A percentile compares a stretch with the other conserved stretches of the same genome.
Conservation (phyloP, 2,329 filamentous ascomycete species). For the Claviceps sp. region DNA sequence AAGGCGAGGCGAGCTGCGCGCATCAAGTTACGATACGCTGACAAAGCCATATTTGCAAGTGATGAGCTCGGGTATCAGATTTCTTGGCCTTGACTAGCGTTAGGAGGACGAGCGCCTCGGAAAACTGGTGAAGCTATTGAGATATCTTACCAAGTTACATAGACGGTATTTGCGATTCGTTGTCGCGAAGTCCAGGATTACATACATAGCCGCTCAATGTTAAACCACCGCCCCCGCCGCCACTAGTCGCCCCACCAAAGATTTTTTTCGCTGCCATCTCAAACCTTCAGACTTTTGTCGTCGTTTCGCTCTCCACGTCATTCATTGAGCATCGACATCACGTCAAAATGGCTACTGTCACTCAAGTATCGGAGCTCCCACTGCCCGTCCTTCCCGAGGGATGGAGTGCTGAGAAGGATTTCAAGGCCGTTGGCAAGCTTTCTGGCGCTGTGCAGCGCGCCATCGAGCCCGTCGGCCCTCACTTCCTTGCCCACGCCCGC, state of each 20-base stretch:
- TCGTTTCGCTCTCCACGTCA: slow-evolving; percentile 8
- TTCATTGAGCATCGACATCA: slow-evolving; percentile 4
- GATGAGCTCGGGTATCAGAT: neutral
- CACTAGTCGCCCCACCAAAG: neutral
- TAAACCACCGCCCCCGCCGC: too few species aligned
- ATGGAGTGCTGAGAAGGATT: slow-evolving; percentile 83
- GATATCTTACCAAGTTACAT: too few species aligned
- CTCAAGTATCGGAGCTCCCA: slow-evolving; percentile 43
- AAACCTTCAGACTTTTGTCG: neutral
- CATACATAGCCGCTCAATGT: neutral
- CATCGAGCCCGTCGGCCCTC: slow-evolving; percentile 90
- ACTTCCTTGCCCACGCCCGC: slow-evolving; percentile 94
- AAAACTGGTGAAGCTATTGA: too few species aligned
- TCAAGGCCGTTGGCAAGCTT: slow-evolving; percentile 69
- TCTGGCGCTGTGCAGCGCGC: slow-evolving; percentile 70
- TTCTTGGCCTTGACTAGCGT: too few species aligned
- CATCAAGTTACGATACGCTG: slow-evolving; percentile 69
- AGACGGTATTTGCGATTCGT: neutral
- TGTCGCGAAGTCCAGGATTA: neutral
- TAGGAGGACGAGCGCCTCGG: too few species aligned
- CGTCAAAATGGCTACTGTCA: slow-evolving; percentile 47
- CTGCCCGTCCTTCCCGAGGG: slow-evolving; percentile 65
- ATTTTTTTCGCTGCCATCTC: neutral
- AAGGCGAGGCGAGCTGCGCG: slow-evolving; percentile 77
- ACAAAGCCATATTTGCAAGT: slow-evolving; percentile 43